Evolutionary conservation across 2,329 filamentous ascomycete species (phyloP).

Genomic region (Trichophaea hybrida): DNA sequence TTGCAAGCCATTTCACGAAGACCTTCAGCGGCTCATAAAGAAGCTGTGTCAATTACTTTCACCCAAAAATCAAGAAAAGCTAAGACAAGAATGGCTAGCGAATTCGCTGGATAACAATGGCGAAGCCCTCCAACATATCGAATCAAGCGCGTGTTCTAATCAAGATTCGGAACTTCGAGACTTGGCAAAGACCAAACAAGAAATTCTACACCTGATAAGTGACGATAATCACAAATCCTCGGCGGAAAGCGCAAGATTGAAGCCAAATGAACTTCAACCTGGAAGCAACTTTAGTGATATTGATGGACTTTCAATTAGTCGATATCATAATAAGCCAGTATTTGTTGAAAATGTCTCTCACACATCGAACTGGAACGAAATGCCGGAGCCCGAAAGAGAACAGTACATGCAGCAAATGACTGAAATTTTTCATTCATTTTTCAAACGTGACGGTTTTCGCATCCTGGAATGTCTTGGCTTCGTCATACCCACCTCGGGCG

Average conservation of each 20-base stretch:
- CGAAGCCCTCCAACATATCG: neutral
- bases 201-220: neutral
- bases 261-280: neutral
- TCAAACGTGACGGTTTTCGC: neutral
- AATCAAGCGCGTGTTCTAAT: neutral
- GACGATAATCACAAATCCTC: neutral
- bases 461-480: neutral
- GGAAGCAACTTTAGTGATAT: neutral
- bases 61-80: neutral
- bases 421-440: neutral
- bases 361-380: neutral
- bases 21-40: neutral
- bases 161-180: neutral
- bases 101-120: neutral
- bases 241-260: neutral
- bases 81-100: neutral
- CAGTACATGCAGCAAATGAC: neutral
- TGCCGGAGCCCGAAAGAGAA: neutral
- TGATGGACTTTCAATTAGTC: neutral
- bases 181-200: neutral
- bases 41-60: neutral
- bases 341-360: neutral
- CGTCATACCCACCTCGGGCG: neutral
- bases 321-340: neutral
- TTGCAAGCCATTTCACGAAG: neutral